These are phyloP conservation scores for Brasilioporus rufonigricans DNA, from an alignment of 768 basidiomycete species.

Conservation along the genomic window DNA sequence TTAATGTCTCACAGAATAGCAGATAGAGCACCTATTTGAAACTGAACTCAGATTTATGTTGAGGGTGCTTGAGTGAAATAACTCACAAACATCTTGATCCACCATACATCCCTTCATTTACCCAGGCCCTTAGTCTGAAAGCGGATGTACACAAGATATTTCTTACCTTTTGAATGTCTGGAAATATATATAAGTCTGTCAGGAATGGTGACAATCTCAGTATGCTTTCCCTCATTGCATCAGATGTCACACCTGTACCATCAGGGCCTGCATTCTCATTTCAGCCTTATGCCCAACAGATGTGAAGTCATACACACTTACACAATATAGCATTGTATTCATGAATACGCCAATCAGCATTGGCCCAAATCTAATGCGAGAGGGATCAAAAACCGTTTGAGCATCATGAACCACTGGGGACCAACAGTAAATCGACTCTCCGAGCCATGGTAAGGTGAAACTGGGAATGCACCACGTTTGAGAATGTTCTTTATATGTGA, in stretches of 20 bases:
- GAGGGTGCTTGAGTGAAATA: neutral
- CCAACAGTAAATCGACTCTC: neutral
- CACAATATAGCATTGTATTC: constrained; percentile 18
- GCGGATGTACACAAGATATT: neutral
- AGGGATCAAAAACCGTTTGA: constrained; percentile 32
- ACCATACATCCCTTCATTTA: no score
- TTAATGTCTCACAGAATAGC: no score
- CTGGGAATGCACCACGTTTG: neutral
- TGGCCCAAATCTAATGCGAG: constrained; percentile 34
- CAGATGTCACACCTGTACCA: constrained; percentile 14
- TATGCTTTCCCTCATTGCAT: neutral
- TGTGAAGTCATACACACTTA: neutral
- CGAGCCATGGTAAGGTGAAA: neutral
- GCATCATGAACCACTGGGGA: neutral
- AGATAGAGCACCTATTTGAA: constrained; percentile 38
- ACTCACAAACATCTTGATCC: no score
- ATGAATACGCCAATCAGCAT: constrained; percentile 18
- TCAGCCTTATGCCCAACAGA: neutral
- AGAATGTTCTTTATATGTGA: neutral
- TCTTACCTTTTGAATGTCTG: constrained; percentile 39
- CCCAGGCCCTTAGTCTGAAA: neutral
- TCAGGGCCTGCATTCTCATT: neutral
- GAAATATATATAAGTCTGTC: constrained; percentile 51
- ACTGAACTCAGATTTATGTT: neutral
- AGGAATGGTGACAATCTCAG: neutral